Evolutionary conservation across 345 rosid genomes (phyloP), one percentile per base, ranked within the genome.

Genomic region (Brassica carinata): DNA sequence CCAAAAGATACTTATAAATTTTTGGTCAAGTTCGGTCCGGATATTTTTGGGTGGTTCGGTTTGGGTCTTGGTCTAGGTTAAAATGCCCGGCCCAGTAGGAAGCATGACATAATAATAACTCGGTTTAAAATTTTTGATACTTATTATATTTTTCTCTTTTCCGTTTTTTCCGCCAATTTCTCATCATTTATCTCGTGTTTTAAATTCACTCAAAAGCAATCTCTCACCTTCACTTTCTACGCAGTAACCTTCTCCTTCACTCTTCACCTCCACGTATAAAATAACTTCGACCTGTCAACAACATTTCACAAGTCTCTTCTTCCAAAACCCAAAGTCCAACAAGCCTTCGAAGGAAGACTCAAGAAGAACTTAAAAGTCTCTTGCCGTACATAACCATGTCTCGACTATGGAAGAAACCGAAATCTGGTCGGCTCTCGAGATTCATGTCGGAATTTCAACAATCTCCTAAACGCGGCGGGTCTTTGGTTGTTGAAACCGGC

Each of bases 371-470:
- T 58, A 17, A 53, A 69, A 18, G 26, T 65, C 48, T 65, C n/a
- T 30, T 43, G 8, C 75, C 43, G 7, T 36, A 76, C 30, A 43
- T 10, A 45, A 45, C 17, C 82, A 94, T 94, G 98, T 89, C 89
- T 76, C 84, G 86, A 15, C 86, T 87, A 48, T 92, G 98, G 96
- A 93, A 89, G 79, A 91, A 62, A 62, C 66, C 15, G 0, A 62
- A 67, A 29, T 69, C 77, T 15, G 59, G 85, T 57, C 85, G 93
- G 59, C 73, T 93, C 65, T 88, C 92, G 7, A 88, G 91, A 34
- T 33, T 93, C 65, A 71, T 95, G 26, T 85, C 96, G 53, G 98
- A 90, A 72, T 87, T 93, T 79, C 97, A 88, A 38, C 66, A 84
- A 14, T 83, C 94, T 1, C 85, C 93, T 0, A 91, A 87, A 82